These are phyloP conservation scores for Trichosanthes truncata DNA, from an alignment of 306 rosid genomes.

Conservation along the genomic window DNA sequence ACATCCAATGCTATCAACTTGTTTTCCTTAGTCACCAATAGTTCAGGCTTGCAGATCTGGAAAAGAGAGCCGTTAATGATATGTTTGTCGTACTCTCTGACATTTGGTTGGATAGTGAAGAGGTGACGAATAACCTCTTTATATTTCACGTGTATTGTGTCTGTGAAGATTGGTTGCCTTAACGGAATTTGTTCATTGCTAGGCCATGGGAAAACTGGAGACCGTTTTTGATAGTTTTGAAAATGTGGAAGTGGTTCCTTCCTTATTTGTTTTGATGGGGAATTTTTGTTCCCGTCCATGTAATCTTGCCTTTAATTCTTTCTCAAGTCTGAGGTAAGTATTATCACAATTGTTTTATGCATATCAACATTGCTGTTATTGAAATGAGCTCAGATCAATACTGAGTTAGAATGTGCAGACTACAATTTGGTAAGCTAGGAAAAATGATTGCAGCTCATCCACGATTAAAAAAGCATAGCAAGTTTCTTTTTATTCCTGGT, in stretches of 20 bases:
- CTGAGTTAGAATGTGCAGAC: slow-evolving; percentile 32
- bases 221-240: slow-evolving; percentile 65
- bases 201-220: slow-evolving; percentile 74
- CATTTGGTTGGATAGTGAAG: slow-evolving; percentile 83
- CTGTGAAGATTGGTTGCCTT: slow-evolving; percentile 14
- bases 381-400: slow-evolving; percentile 5
- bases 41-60: slow-evolving; percentile 70
- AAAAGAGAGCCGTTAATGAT: slow-evolving; percentile 66
- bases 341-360: background rate
- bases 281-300: slow-evolving; percentile 84
- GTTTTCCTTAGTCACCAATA: slow-evolving; percentile 38
- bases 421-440: slow-evolving; percentile 83
- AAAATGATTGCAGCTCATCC: slow-evolving; percentile 61
- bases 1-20: background rate
- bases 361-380: background rate
- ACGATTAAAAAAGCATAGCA: slow-evolving; percentile 54
- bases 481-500: slow-evolving; percentile 85
- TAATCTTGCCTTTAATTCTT: slow-evolving; percentile 65
- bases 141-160: background rate
- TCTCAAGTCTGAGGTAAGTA: slow-evolving; percentile 66
- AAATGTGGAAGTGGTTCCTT: slow-evolving; percentile 72
- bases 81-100: slow-evolving; percentile 83
- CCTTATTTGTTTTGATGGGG: slow-evolving; percentile 91
- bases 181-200: slow-evolving; percentile 39
- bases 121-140: slow-evolving; percentile 38